phyloP scores from a whole-genome alignment of 148 eudicot genomes.

The Oxyria digyna region DNA sequence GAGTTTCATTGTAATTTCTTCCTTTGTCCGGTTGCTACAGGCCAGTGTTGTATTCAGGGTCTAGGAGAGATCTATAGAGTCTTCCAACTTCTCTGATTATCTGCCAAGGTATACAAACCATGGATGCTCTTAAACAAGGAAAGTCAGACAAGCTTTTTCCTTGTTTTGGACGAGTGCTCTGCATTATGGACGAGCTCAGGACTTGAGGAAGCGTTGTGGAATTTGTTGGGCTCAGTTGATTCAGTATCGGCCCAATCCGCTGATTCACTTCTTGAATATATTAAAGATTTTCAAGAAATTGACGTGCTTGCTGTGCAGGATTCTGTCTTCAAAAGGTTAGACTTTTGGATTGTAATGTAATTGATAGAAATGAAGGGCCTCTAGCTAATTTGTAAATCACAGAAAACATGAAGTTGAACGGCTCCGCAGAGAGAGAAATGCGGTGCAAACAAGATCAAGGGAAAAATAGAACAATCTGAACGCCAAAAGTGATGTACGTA shows the following conservation, averaged over 20 bases:
- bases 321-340: slow-evolving; percentile 74
- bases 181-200: slow-evolving; percentile 54
- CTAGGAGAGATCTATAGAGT: slow-evolving; percentile 74
- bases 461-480: slow-evolving; percentile 62
- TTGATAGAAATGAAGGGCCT: no score
- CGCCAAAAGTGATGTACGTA: slow-evolving; percentile 83
- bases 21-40: slow-evolving; percentile 24
- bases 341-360: background rate
- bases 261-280: no score
- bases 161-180: slow-evolving; percentile 46
- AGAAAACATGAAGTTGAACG: slow-evolving; percentile 96
- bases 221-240: no score
- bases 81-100: slow-evolving; percentile 39
- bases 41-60: slow-evolving; percentile 38
- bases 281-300: no score
- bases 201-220: slow-evolving; percentile 42
- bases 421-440: slow-evolving; percentile 83
- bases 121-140: slow-evolving; percentile 33
- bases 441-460: slow-evolving; percentile 94
- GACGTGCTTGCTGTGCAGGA: no score
- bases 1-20: no score
- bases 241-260: slow-evolving; percentile 19
- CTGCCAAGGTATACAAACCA: slow-evolving; percentile 54
- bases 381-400: slow-evolving; percentile 65
- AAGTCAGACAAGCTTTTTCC: slow-evolving; percentile 17